Evolutionary conservation across 768 basidiomycete species (phyloP).

Genomic region (Mycena vulgaris): DNA sequence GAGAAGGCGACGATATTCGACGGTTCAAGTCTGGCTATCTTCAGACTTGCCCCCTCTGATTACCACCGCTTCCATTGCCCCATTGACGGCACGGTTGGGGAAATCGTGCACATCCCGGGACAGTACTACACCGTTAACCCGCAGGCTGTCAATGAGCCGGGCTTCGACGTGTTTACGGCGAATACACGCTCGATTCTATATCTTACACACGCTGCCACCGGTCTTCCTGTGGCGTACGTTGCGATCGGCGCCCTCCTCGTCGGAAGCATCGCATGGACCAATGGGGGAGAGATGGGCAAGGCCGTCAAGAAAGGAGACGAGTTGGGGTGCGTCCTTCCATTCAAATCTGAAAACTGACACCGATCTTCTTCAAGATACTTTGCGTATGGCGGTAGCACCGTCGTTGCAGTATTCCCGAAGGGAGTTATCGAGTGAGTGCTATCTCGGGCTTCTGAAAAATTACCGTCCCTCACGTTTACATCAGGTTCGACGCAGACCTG

Average conservation of each 20-base stretch:
- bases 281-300: conserved; percentile 56
- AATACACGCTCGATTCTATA: conserved; percentile 73
- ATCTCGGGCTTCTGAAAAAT: not conserved
- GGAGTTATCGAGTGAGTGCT: conserved; percentile 63
- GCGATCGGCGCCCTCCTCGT: conserved; percentile 89
- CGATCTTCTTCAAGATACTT: conserved; percentile 57
- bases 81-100: conserved; percentile 67
- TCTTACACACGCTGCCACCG: conserved; percentile 62
- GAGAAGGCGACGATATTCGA: conserved; percentile 59
- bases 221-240: conserved; percentile 73
- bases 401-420: conserved; percentile 72
- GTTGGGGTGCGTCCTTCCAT: conserved; percentile 57
- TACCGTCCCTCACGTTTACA: not conserved
- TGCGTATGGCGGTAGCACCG: conserved; percentile 85
- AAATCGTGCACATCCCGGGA: conserved; percentile 63
- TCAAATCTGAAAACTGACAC: not conserved
- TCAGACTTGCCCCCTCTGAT: conserved; percentile 85
- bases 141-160: conserved; percentile 79
- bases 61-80: conserved; percentile 88
- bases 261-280: conserved; percentile 80
- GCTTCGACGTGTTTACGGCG: conserved; percentile 76
- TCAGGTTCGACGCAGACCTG: conserved; percentile 75
- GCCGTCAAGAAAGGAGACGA: conserved; percentile 76
- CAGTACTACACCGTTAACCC: conserved; percentile 86
- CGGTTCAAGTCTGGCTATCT: conserved; percentile 71